Evolutionary conservation across 208 protist species (phyloP), one percentile per base, ranked within the genome.

Genomic region (Leishmania tarentolae): DNA sequence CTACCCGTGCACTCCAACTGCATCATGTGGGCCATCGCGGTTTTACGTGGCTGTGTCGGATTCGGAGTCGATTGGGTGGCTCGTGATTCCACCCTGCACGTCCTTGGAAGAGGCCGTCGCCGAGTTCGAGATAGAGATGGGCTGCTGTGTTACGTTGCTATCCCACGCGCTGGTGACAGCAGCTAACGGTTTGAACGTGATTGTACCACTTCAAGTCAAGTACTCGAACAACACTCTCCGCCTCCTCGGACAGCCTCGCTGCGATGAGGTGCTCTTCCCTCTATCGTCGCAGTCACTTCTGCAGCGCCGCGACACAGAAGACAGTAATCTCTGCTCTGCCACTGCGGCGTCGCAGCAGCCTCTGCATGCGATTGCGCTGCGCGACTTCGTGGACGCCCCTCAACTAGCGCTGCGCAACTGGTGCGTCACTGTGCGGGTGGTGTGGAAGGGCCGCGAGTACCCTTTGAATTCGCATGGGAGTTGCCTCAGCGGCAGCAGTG

Each of bases 41-140:
- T 98, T 98, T 85, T 95, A 95, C 73, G n/a, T 94, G 0, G 94
- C 95, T 2, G 72, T 91, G 3, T 93, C 89, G 3, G 90, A 95
- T 72, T 88, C 84, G 8, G 52, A 88, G 61, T 80, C 87, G n/a
- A 52, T 92, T 3, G 78, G 97, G 11, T 97, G 91, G 88, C 46
- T 91, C 35, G 82, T 93, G 42, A 85, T 93, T 35, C 95, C 92
- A 40, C 88, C 89, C 28, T 65, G 68, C 4, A 91, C 87, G 5
- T 75, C 79, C 42, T 70, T 96, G 72, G 91, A 95, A 71, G 87
- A 90, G 44, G 57, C 87, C 4, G 86, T 96, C 40, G 72, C 80
- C 46, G 78, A 83, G 11, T 94, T 91, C 81, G 85, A 93, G 65
- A 66, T 97, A n/a, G 94, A 95, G 50, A 79, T 95, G 0, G 94